Evolutionary conservation across 2,329 filamentous ascomycete genomes (phyloP), one percentile per base, ranked within the genome.

Genomic region (Aspergillus arachidicola): DNA sequence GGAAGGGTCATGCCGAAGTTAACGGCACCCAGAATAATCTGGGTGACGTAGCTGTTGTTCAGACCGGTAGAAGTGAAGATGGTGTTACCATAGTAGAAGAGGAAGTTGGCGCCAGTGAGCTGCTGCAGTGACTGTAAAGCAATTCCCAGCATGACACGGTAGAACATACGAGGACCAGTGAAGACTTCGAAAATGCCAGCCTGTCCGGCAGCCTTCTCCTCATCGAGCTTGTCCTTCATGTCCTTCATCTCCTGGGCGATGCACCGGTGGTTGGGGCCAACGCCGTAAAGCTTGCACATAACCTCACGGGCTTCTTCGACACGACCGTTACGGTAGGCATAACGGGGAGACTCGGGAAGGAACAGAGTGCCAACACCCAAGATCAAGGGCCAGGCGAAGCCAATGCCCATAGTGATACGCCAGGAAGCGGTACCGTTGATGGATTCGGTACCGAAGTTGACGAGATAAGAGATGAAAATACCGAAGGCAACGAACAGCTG

Each of bases 1-100:
- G 84, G 85, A 62, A 91, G 85, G 19, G 89, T 91, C 73, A 85
- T 86, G 65, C 79, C 82, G 36, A 92, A 88, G 73, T 92, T 92
- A 71, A 92, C 88, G 28, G 86, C 87, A 60, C 83, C 83, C 11
- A 91, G 82, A 63, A 92, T 91, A 73, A 92, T 86, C 71, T 90
- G 87, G 0, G 86, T 89, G 62, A 87, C 80, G 69, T 89, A 90
- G 21, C 86, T 86, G 75, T 92, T 89, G 1, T 83, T 75, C 54
- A 92, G 83, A 63, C 89, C 89, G 5, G 89, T 87, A 6, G 87
- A 86, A 61, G 84, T 66, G 75, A 93, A 93, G 71, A 93, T 86
- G 11, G 85, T 86, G 10, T 81, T 82, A 41, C 82, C 82, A 65
- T 83, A 83, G 74, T 84, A 83, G 76, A 83, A 83, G 68, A 83